phyloP scores from a whole-genome alignment of 1,284 basidiomycete genomes.

The Pseudozyma thailandica region DNA sequence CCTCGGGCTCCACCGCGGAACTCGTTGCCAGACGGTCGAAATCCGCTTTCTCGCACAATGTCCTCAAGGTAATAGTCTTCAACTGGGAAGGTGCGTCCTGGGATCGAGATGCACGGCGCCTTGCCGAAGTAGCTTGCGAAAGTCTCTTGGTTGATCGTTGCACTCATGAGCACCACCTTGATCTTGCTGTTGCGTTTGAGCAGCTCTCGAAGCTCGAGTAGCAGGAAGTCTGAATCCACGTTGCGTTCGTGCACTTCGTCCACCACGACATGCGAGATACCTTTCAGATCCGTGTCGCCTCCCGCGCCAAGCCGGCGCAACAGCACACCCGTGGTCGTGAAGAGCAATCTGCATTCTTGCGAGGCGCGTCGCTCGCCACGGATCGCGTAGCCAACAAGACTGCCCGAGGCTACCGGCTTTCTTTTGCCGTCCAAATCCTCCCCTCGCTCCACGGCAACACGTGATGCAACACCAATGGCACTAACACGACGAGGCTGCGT shows the following conservation, averaged over 20 bases:
- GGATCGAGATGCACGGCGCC: constrained; percentile 84
- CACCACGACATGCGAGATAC: constrained; percentile 85
- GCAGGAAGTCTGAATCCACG: constrained; percentile 86
- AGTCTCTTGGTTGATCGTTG: constrained; percentile 54
- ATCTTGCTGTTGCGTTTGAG: constrained; percentile 77
- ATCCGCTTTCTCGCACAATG: constrained; percentile 41
- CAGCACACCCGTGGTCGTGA: constrained; percentile 92
- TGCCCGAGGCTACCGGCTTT: constrained; percentile 22
- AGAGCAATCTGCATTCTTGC: constrained; percentile 75
- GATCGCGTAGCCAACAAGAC: constrained; percentile 84
- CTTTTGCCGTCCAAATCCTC: constrained; percentile 74
- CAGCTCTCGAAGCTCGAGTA: constrained; percentile 84
- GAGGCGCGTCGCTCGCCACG: constrained; percentile 83
- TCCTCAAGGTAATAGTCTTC: constrained; percentile 66
- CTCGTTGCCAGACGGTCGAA: constrained; percentile 64
- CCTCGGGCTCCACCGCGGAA: constrained; percentile 51
- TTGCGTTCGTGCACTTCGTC: constrained; percentile 95
- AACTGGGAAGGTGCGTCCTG: constrained; percentile 72
- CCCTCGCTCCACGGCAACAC: constrained; percentile 85
- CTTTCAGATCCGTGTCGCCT: constrained; percentile 77
- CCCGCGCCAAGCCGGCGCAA: constrained; percentile 78
- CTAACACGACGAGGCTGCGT: constrained; percentile 91
- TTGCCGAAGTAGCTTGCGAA: constrained; percentile 67
- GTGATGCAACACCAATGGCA: constrained; percentile 86
- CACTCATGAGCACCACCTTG: constrained; percentile 75